Base-by-base conservation (phyloP, 192 early-diverging fungal species). In the Lobulomyces angularis region DNA sequence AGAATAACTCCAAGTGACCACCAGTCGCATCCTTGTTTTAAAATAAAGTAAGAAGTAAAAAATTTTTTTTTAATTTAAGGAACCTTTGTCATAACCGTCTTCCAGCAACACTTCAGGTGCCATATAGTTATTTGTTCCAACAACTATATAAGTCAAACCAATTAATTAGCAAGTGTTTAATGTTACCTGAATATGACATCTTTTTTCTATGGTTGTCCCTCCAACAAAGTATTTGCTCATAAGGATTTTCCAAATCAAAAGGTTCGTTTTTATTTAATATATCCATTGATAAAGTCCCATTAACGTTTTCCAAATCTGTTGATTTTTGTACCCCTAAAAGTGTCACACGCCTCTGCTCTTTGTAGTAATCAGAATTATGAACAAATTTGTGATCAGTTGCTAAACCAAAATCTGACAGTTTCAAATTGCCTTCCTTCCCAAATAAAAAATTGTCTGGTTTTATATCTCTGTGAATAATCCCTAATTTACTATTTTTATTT, bases 391-490 rank as follows among this genome's bases (percentile, higher is more conserved):
- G 70, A 48, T 80, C 80, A 3, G 76, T 79, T 0, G 80, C 77
- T 0, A 82, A 55, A 19, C 80, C 80, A 45, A 82, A 82, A 45
- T 82, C 80, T 2, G 80, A 69, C 11, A 82, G 51, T 55, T 60
- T 67, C 49, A 82, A 61, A 53, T 82, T 78, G 3, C 80, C 80
- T 8, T 75, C 57, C 2, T 53, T 51, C 51, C 77, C 66, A 46
- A 82, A 77, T 8, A 82, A 47, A 31, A 82, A 77, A 53, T 82
- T 82, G 59, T 82, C 80, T 4, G 80, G 80, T 68, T 82, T 82
- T 40, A 82, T 69, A 43, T 82, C 79, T 5, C 80, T 45, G 34
- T 71, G 68, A 16, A 67, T 54, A 21, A 69, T 56, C 16, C 64
- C n/a, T n/a, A n/a, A n/a, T n/a, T n/a, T n/a, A n/a, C n/a, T n/a